Evolutionary conservation across 805 yeast genomes (phyloP), one percentile per base, ranked within the genome.

Genomic region (Myxozyma nipponensis): DNA sequence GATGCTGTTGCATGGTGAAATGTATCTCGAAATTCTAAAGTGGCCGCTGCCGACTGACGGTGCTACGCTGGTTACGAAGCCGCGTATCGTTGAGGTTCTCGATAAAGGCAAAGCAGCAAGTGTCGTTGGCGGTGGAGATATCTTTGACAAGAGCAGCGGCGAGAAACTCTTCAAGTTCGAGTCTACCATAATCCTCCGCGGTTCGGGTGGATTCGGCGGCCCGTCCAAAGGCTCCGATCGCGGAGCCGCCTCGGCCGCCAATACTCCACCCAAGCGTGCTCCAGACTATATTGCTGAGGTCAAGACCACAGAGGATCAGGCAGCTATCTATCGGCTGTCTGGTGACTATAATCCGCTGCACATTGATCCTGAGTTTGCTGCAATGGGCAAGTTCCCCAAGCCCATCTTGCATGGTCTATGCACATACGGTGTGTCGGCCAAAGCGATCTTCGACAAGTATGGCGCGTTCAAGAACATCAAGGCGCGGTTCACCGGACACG

Each of bases 391-490:
- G 54, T 91, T 91, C 68, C 81, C 81, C 43, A 72, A 73, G 48
- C 98, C 98, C 9, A 91, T 91, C 61, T 77, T 91, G 59, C 98
- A 91, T 71, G 98, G 98, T 39, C 77, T 91, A 69, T 85, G 95
- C 63, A 77, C 86, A 18, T 80, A 86, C 66, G 98, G 98, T 54
- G 78, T 90, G 52, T 72, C 86, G 38, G 84, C 83, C 26, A 87
- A 90, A 67, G 77, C 79, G 17, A 74, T 91, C 58, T 75, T 77
- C 62, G 96, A 89, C 62, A 76, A 85, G 63, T 91, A 72, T 69
- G 98, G 98, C 42, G 74, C 77, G 35, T 86, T 83, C 69, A 77
- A 77, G 63, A 96, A 89, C 73, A 77, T 88, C 67, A 91, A 91
- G 74, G 93, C 80, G 15, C 82, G 98, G 66, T 91, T 91, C 69